phyloP scores from a whole-genome alignment of 192 early-diverging fungal species.

The Coemansia erecta region DNA sequence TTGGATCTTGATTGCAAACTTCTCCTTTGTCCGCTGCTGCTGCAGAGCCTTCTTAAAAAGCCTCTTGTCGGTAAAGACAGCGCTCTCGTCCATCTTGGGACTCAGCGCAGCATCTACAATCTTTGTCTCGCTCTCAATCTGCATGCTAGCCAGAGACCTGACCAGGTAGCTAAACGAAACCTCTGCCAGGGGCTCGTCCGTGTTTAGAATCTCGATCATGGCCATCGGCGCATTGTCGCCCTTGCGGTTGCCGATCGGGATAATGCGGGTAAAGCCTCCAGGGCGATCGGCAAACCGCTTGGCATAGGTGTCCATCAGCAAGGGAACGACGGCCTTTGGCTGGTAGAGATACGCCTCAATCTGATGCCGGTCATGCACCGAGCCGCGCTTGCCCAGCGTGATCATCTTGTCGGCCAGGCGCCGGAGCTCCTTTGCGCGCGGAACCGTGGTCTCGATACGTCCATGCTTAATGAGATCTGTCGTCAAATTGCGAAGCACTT shows the following conservation, averaged over 20 bases:
- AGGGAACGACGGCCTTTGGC: slow-evolving; percentile 70
- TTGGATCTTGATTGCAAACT: slow-evolving; percentile 35
- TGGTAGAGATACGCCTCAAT: slow-evolving; percentile 64
- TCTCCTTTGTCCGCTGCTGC: slow-evolving; percentile 27
- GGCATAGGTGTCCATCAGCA: slow-evolving; percentile 79
- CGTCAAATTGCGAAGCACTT: slow-evolving; percentile 80
- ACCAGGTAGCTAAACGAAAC: slow-evolving; percentile 57
- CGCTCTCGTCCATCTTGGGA: slow-evolving; percentile 16
- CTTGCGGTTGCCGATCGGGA: slow-evolving; percentile 70
- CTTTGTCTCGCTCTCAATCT: slow-evolving; percentile 34
- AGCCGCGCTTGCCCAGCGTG: slow-evolving; percentile 76
- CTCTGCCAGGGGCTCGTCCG: slow-evolving; percentile 65
- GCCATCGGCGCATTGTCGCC: slow-evolving; percentile 87
- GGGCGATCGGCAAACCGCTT: slow-evolving; percentile 72
- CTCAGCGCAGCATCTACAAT: slow-evolving; percentile 30
- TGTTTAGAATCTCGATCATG: slow-evolving; percentile 87
- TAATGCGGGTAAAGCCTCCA: slow-evolving; percentile 90
- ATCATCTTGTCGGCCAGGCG: slow-evolving; percentile 87
- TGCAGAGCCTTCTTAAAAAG: slow-evolving; percentile 37
- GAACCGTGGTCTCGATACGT: slow-evolving; percentile 87
- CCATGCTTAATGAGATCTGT: slow-evolving; percentile 84
- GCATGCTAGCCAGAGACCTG: slow-evolving; percentile 45
- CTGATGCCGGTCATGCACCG: slow-evolving; percentile 57
- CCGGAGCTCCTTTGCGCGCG: slow-evolving; percentile 90
- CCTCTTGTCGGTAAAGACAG: slow-evolving; percentile 26